These are phyloP conservation scores for Erodium trifolium DNA, from an alignment of 441 rosid genomes.

Conservation along the genomic window DNA sequence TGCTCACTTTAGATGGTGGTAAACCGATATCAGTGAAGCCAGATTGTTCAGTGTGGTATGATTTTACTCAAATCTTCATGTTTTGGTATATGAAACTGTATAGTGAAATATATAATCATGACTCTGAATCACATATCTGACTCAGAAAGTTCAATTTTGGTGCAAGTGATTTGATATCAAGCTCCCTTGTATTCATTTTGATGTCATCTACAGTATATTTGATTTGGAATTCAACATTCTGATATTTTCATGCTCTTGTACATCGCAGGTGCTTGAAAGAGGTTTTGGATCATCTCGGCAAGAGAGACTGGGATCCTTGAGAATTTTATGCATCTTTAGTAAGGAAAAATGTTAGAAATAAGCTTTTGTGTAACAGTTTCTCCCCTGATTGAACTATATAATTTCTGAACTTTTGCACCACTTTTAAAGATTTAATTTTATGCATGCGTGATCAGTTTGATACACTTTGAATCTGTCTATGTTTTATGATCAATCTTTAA, in stretches of 20 bases:
- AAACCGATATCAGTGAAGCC: background rate
- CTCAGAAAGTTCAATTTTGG: no score
- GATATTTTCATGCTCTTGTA: background rate
- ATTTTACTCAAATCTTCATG: background rate
- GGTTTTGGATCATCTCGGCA: background rate
- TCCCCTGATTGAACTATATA: background rate
- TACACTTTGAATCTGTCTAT: background rate
- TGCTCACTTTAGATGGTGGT: background rate
- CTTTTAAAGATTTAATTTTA: background rate
- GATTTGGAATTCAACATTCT: background rate
- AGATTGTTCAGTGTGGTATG: background rate
- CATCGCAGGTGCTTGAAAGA: conserved; percentile 3
- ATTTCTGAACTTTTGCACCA: background rate
- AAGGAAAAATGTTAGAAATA: background rate
- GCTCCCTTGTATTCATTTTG: background rate
- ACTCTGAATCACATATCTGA: no score
- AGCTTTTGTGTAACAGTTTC: background rate
- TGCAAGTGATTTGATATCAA: no score
- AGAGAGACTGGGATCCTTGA: background rate
- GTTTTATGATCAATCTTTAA: background rate
- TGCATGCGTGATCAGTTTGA: no score
- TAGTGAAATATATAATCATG: no score
- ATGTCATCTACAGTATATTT: background rate
- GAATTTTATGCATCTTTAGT: background rate
- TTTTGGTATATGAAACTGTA: background rate